Evolutionary conservation across 192 early-diverging fungal genomes (phyloP), one percentile per base, ranked within the genome.

Genomic region (Anaeromyces robustus): DNA sequence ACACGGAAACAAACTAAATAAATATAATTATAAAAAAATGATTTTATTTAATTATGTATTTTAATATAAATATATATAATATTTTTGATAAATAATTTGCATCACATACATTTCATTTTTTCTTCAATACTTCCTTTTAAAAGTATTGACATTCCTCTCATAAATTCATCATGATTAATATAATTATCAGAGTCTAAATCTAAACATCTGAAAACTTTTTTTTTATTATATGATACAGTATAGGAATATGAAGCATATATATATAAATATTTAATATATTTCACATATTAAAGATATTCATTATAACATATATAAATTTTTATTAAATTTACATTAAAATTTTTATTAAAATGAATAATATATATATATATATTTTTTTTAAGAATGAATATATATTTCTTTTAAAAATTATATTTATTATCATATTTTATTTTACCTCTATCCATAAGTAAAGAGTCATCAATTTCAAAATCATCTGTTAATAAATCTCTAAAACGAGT

Each of bases 1-100:
- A 91, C 88, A 29, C 90, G 82, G 83, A 91, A 91, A 82, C 89
- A 90, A 80, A 90, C 88, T 89, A 39, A n/a, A n/a, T n/a, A n/a
- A n/a, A n/a, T n/a, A n/a, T n/a, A n/a, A n/a, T 78, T 13, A 12
- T 78, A 1, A 12, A 12, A 12, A 12, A 30, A 14, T 14, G 13
- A 78, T 32, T 14, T 32, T 78, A 78, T 32, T 13, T 7, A 32
- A 30, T 13, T n/a, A n/a, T n/a, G n/a, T n/a, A n/a, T n/a, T n/a
- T n/a, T n/a, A n/a, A n/a, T n/a, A n/a, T n/a, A n/a, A n/a, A n/a
- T n/a, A n/a, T n/a, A n/a, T n/a, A n/a, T n/a, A n/a, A n/a, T n/a
- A n/a, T n/a, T n/a, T n/a, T n/a, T n/a, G n/a, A n/a, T 77, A 29
- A 7, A 77, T 7, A 30, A 29, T 77, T 29, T 77, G 77, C 12